Conservation (phyloP, 2,329 filamentous ascomycete genomes). For the Didymella lethalis region DNA sequence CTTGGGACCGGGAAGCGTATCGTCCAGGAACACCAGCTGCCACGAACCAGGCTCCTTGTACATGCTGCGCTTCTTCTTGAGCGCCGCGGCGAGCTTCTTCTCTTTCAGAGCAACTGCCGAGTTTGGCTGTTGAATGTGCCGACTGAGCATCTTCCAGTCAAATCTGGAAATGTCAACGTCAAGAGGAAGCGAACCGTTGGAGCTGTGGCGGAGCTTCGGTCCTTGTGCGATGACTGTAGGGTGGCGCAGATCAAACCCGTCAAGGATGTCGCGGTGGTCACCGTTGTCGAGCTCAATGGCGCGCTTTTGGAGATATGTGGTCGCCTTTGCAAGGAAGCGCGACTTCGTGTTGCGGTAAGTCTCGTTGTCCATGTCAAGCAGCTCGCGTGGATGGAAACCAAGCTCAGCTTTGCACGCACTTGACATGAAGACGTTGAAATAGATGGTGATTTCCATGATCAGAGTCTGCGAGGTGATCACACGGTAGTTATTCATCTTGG, state of each 20-base stretch:
- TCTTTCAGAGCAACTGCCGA: conserved; percentile 10
- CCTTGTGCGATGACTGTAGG: conserved; percentile 12
- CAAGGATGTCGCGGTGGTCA: background rate
- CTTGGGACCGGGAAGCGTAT: conserved; percentile 11
- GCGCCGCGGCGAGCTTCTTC: conserved; percentile 15
- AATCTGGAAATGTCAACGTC: conserved; percentile 14
- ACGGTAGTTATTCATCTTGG: conserved; percentile 16
- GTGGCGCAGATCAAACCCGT: conserved; percentile 17
- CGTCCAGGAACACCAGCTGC: conserved; percentile 22
- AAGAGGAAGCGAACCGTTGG: conserved; percentile 9
- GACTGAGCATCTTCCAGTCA: conserved; percentile 20
- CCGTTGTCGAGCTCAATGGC: conserved; percentile 16
- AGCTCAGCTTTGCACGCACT: conserved; percentile 12
- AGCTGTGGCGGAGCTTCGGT: background rate
- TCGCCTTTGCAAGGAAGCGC: background rate
- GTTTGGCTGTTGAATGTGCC: conserved; percentile 15
- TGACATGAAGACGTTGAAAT: conserved; percentile 19
- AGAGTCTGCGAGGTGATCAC: conserved; percentile 21
- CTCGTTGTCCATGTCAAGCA: conserved; percentile 3
- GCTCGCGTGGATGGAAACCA: conserved; percentile 7
- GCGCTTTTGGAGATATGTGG: conserved; percentile 8
- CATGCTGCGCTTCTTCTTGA: conserved; percentile 17
- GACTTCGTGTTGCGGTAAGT: background rate
- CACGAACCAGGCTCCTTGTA: conserved; percentile 22
- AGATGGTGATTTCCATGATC: conserved; percentile 13